Evolutionary conservation across 2,329 filamentous ascomycete genomes (phyloP).

Genomic region (Helotiales sp.): DNA sequence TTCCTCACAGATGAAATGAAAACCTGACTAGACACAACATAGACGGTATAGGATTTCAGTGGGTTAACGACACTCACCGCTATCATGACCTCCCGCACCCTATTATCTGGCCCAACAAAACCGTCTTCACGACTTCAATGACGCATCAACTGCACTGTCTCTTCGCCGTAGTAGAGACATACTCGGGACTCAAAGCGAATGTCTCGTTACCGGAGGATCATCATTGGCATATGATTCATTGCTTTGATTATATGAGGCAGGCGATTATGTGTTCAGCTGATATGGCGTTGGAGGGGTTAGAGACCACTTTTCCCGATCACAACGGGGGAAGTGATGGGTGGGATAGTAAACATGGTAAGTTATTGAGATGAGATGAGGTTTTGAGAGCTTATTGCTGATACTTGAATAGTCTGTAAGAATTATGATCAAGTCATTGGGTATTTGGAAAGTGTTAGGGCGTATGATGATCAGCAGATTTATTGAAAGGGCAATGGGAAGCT

Average conservation of each 20-base stretch:
- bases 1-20: too few species aligned
- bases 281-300: constrained; percentile 34
- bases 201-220: constrained; percentile 15
- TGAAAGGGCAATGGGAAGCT: too few species aligned
- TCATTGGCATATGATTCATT: constrained; percentile 22
- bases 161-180: constrained; percentile 17
- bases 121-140: constrained; percentile 24
- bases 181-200: constrained; percentile 16
- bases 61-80: constrained; percentile 38
- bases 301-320: constrained; percentile 48
- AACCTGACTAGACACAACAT: background rate
- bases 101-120: constrained; percentile 32
- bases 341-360: constrained; percentile 46
- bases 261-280: constrained; percentile 23
- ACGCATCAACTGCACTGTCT: constrained; percentile 22
- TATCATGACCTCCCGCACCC: constrained; percentile 40
- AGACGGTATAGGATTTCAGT: constrained; percentile 40
- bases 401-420: constrained; percentile 42
- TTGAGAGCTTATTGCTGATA: background rate
- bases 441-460: constrained; percentile 45
- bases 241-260: constrained; percentile 24
- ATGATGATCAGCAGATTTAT: constrained; percentile 46
- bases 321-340: constrained; percentile 48
- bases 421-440: constrained; percentile 43
- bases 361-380: background rate